phyloP scores from a whole-genome alignment of 2,329 filamentous ascomycete genomes.

The Cladosporium velox region DNA sequence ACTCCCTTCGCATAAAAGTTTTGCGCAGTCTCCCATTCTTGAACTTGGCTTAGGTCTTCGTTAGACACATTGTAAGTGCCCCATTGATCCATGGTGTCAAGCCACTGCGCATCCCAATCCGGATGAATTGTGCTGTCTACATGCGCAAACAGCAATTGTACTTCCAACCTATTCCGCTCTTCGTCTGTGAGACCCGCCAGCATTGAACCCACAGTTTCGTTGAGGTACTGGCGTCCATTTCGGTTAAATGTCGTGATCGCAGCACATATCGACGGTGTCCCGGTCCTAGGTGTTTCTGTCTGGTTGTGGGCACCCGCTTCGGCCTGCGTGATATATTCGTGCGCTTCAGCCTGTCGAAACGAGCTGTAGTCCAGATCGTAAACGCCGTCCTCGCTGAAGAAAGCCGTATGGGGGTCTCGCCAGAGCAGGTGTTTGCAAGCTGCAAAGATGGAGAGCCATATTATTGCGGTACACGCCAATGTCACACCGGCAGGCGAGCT shows the following conservation, averaged over 20 bases:
- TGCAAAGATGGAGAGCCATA: slow-evolving; percentile 17
- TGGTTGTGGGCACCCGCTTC: neutral
- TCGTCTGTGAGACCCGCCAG: neutral
- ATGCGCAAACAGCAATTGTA: neutral
- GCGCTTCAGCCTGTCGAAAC: slow-evolving; percentile 17
- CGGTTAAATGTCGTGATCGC: neutral
- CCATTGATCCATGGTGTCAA: neutral
- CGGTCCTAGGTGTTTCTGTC: neutral
- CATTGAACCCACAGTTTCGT: neutral
- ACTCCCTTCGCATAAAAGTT: neutral
- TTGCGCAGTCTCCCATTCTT: neutral
- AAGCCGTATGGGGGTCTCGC: slow-evolving; percentile 25
- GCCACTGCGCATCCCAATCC: neutral
- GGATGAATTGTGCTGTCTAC: neutral
- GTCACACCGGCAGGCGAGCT: neutral
- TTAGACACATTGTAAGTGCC: neutral
- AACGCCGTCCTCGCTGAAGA: slow-evolving; percentile 24
- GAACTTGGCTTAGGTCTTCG: neutral
- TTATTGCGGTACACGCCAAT: neutral
- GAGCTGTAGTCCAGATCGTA: slow-evolving; percentile 24
- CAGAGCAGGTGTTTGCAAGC: slow-evolving; percentile 22
- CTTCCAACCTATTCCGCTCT: neutral
- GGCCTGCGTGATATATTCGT: slow-evolving; percentile 10
- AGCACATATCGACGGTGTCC: neutral
- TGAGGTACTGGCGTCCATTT: neutral